Base-by-base conservation (phyloP, 768 basidiomycete species). In the Leccinum disarticulatum region DNA sequence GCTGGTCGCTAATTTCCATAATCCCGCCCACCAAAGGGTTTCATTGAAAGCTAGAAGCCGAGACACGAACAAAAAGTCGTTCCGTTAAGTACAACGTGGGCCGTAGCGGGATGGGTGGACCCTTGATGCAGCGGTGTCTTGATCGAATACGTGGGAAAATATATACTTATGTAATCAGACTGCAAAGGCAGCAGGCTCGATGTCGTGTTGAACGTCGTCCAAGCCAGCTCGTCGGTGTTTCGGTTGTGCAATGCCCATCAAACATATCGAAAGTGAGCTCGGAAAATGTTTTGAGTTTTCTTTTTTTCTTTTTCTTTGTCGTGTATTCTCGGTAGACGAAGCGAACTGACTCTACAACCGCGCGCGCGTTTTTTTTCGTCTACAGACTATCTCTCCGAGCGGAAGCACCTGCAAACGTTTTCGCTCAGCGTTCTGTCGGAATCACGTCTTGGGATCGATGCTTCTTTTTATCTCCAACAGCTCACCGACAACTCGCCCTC, bases 391-490 rank as follows among this genome's bases (percentile, higher is more conserved):
- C 83, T 97, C 68, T 73, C 82, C 27, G 93, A 95, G 81, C 89
- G 93, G 74, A 93, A 93, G 77, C 91, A 95, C 72, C 75, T 91
- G 63, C 88, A 91, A 74, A 88, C 87, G 43, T 85, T 90, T 57
- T 85, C 92, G 22, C 83, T 98, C 56, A 85, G 83, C 58, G 86
- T 87, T 0, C 81, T 99, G 52, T 83, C 91, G 46, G 93, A 97
- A 70, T 92, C 95, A 55, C 90, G 97, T 49, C 88, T 99, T 28
- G 97, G 97, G 33, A 97, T 99, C 71, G 96, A 99, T 81, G 95
- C 94, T 3, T 87, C 90, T 3, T 87, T 89, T 74, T 99, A 98
- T 76, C 80, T 99, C 43, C 82, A 87, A 55, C 80, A 82, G 49
- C 81, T 98, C 64, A 87, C 87, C 15, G 90, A 93, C 57, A 85